Base-by-base conservation (phyloP, 1,284 basidiomycete genomes). In the Xanthoconium separans region DNA sequence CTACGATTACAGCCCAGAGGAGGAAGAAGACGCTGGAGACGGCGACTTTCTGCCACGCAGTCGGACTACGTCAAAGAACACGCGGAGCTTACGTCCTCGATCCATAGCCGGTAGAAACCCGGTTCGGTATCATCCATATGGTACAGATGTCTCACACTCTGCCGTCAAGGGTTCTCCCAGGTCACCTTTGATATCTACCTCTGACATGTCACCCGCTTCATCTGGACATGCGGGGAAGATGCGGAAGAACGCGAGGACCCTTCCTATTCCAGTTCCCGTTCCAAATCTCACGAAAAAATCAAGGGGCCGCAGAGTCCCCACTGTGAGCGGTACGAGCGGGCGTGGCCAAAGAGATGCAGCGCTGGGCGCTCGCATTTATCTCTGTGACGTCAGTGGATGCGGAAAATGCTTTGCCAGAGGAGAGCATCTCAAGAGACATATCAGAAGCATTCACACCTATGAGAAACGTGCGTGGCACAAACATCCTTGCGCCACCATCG, bases 271-370 rank as follows among this genome's bases (percentile, higher is more conserved):
- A 24, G 75, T 88, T 11, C 85, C 86, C 27, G 78, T 88, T 8
- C 85, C 85, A 2, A 84, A 87, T 64, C 70, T 89, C 53, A 87
- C 80, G 18, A 89, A 89, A 75, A 85, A 85, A 65, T 82, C 82
- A 48, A 78, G 85, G 42, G 87, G 87, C 6, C 78, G 87, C 20
- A 75, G 79, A 44, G 87, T 88, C 8, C 87, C 87, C 4, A 88
- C 86, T 4, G 74, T 83, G 66, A 72, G 65, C 57, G 50, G 53
- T 37, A 45, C 60, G 37, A 60, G 48, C 55, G 58, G 57, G 29
- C 63, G 63, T 29, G 54, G 62, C 34, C 65, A 64, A 45, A 65
- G 65, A 54, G 73, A 71, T 56, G 64, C 60, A 44, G 65, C 63
- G 65, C 72, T 68, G 73, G 78, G 77, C 58, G 76, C 76, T 51